phyloP scores from a whole-genome alignment of 805 yeast species.

The Starmerella potacharoeniae region DNA sequence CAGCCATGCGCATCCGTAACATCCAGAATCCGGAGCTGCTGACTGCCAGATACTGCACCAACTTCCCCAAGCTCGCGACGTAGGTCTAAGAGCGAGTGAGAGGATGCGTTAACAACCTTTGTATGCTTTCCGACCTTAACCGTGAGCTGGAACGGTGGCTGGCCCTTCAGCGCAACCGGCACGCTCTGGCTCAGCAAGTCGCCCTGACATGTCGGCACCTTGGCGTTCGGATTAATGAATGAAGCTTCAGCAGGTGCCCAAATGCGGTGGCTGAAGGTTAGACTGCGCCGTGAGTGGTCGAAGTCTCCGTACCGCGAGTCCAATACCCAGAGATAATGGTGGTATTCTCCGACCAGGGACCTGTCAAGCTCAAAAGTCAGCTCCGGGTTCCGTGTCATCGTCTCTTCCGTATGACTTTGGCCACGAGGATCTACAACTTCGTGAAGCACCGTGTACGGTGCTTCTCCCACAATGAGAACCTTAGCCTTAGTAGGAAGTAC shows the following conservation, averaged over 20 bases:
- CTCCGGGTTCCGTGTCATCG: background rate
- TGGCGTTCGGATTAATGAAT: background rate
- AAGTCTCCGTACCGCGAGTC: slow-evolving; percentile 20
- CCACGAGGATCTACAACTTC: slow-evolving; percentile 19
- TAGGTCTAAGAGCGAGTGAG: slow-evolving; percentile 2
- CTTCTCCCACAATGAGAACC: slow-evolving; percentile 15
- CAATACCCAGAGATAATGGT: slow-evolving; percentile 19
- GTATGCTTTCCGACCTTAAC: slow-evolving; percentile 5
- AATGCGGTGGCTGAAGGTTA: slow-evolving; percentile 12
- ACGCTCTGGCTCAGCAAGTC: background rate
- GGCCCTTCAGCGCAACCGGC: slow-evolving; percentile 10
- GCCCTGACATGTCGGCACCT: slow-evolving; percentile 8
- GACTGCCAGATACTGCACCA: background rate
- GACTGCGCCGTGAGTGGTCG: slow-evolving; percentile 3
- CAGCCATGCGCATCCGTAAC: slow-evolving; percentile 14
- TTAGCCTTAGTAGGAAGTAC: background rate
- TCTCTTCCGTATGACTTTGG: slow-evolving; percentile 1
- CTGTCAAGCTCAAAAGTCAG: background rate
- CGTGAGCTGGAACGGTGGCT: slow-evolving; percentile 13
- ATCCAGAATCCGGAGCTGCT: slow-evolving; percentile 5
- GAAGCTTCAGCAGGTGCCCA: slow-evolving; percentile 10
- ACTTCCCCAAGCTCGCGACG: slow-evolving; percentile 1
- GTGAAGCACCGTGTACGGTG: slow-evolving; percentile 22
- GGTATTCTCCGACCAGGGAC: slow-evolving; percentile 14
- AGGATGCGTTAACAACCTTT: background rate